These are phyloP conservation scores for Escallonia rubra DNA, from an alignment of 129 eudicot genomes.

Conservation along the genomic window DNA sequence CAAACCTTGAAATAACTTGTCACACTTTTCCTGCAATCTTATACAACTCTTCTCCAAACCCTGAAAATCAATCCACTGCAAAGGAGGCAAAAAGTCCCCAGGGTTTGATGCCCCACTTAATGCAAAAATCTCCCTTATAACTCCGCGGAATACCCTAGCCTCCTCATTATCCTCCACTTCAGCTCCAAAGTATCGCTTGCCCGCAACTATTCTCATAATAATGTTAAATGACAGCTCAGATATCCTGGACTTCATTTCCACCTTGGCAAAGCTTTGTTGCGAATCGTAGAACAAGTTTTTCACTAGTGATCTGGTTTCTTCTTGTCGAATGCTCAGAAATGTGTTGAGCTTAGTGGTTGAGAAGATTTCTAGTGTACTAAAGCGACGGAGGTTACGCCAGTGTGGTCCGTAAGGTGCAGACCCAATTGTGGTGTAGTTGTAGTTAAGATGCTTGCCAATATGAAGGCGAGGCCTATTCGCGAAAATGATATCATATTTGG, in stretches of 20 bases:
- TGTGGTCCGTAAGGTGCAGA: conserved; percentile 5
- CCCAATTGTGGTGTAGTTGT: conserved; percentile 3
- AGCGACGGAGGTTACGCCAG: conserved; percentile 21
- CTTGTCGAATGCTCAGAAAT: conserved; percentile 4
- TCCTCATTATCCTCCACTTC: conserved; percentile 22
- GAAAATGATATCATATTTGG: conserved; percentile 22
- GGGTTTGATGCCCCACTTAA: conserved; percentile 27
- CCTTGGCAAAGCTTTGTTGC: background rate
- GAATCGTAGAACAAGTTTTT: background rate
- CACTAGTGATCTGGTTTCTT: conserved; percentile 8
- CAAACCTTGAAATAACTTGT: conserved; percentile 38
- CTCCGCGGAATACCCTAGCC: conserved; percentile 11
- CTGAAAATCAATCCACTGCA: conserved; percentile 39
- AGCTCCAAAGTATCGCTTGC: conserved; percentile 28
- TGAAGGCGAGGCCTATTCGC: background rate
- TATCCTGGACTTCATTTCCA: conserved; percentile 9
- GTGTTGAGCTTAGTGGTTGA: conserved; percentile 7
- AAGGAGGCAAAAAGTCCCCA: conserved; percentile 36
- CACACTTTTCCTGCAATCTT: conserved; percentile 20
- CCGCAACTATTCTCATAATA: conserved; percentile 37
- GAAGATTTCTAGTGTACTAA: conserved; percentile 3
- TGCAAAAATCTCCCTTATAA: conserved; percentile 20
- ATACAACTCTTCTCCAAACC: conserved; percentile 29
- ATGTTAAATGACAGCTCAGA: conserved; percentile 6
- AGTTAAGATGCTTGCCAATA: background rate